Evolutionary conservation across 2,329 filamentous ascomycete species (phyloP), one percentile per base, ranked within the genome.

Genomic region (Aspergillus sp.): DNA sequence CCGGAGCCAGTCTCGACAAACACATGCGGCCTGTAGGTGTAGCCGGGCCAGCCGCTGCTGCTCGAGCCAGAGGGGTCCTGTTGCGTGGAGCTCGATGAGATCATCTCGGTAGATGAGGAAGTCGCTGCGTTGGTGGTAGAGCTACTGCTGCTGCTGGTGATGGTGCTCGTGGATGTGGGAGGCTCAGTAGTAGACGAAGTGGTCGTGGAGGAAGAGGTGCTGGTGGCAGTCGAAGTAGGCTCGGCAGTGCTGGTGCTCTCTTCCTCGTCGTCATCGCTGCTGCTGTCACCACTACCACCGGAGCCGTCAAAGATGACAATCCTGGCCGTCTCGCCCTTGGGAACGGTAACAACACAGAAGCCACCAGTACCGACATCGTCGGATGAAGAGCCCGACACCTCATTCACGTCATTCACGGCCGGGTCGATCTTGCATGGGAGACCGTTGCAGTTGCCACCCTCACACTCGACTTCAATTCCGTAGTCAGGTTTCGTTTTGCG

Each of bases 291-390:
- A 34, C 61, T 60, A 26, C 64, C 54, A 22, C 63, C 62, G 42
- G 70, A 73, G 41, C 68, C 65, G n/a, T 76, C 73, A 63, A 82
- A 83, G 30, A 90, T 83, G 24, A 90, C 83, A 62, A 93, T 85
- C 66, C 85, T 85, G 43, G 89, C 90, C 54, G 80, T 85, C 48
- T 75, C 74, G 24, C 89, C 89, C 64, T 83, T 83, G 43, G 86
- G 80, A 15, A 91, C 86, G 13, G 89, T 93, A 12, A 90, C 89
- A 48, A 92, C 89, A 66, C 90, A 93, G 74, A 91, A 93, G 42
- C 80, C 77, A 17, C 85, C 83, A 64, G 83, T 86, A 30, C 89
- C 89, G 15, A 89, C 89, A 50, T 89, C 89, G 15, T 75, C 74
- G 39, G 83, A 77, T 18, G 80, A 73, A 17, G 80, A 73, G 66